Evolutionary conservation across 106 monocot species (phyloP), one percentile per base, ranked within the genome.

Genomic region (Acorus gramineus): DNA sequence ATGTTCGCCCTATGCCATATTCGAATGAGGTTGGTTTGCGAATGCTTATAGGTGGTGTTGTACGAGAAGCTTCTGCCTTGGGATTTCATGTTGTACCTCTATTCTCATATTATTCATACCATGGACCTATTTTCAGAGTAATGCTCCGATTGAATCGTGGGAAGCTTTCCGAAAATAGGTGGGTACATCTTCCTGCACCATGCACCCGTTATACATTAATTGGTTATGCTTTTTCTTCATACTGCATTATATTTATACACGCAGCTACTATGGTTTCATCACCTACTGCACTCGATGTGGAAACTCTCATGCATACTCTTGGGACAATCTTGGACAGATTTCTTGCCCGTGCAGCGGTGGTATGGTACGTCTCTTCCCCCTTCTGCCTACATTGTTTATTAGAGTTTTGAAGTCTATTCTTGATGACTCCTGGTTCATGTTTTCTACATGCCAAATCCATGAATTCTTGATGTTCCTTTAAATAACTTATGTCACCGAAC

Each of bases 1-100:
- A 92, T 79, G 75, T 98, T 71, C 87, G 91, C 42, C 85, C 85
- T 57, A 81, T 98, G 96, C 96, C 96, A 66, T 98, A 77, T 81
- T 81, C 96, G 51, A 98, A 98, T 78, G 96, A 98, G 79, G 52
- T 98, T 66, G 96, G 96, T 72, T 81, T 98, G 55, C 78, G 96
- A 66, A 83, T 98, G 83, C 91, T 91, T 75, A 91, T 92, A 77
- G 91, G 91, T 77, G 96, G 96, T 42, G 91, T 77, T 13, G 66
- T 83, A 64, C 82, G 96, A 49, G 96, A 98, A 77, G 91, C 96
- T 64, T 69, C 83, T 77, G 74, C 78, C 62, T 69, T 83, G 54
- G 91, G 91, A 8, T 98, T 85, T 79, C 76, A 79, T 56, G 64
- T 92, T 66, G 70, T 72, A 42, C 96, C 96, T 44, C 73, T 98